Conservation (phyloP, 768 basidiomycete genomes). For the Exidia glandulosa region DNA sequence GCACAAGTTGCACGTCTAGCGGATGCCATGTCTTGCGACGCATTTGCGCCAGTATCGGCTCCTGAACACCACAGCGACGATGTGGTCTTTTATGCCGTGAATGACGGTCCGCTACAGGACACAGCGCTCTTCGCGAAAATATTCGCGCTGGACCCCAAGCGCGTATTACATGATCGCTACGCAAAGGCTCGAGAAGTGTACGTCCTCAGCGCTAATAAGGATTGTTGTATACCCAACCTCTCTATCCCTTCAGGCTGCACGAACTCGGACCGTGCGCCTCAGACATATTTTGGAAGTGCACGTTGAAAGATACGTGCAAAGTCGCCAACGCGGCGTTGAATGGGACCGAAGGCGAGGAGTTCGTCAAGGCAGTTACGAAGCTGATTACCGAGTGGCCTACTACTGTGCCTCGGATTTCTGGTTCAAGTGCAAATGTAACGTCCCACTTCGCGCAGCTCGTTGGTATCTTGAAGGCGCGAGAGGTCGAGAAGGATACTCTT, state of each 20-base stretch:
- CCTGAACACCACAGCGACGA: too few relatives aligned
- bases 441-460: constrained; percentile 54
- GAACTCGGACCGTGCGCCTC: constrained; percentile 61
- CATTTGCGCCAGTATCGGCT: neutral
- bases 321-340: too few relatives aligned
- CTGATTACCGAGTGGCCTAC: constrained; percentile 51
- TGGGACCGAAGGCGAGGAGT: too few relatives aligned
- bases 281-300: constrained; percentile 60
- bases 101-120: too few relatives aligned
- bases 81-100: too few relatives aligned
- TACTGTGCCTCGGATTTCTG: constrained; percentile 51
- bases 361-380: neutral
- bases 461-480: constrained; percentile 46
- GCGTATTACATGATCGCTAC: neutral
- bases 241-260: neutral
- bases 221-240: too few relatives aligned
- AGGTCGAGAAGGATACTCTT: constrained; percentile 46
- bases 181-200: neutral
- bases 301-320: too few relatives aligned
- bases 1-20: neutral
- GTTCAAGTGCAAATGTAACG: constrained; percentile 53
- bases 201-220: neutral
- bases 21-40: neutral
- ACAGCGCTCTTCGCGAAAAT: too few relatives aligned
- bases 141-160: too few relatives aligned